These are phyloP conservation scores for Termitomyces sp. DNA, from an alignment of 768 basidiomycete species.

Conservation along the genomic window DNA sequence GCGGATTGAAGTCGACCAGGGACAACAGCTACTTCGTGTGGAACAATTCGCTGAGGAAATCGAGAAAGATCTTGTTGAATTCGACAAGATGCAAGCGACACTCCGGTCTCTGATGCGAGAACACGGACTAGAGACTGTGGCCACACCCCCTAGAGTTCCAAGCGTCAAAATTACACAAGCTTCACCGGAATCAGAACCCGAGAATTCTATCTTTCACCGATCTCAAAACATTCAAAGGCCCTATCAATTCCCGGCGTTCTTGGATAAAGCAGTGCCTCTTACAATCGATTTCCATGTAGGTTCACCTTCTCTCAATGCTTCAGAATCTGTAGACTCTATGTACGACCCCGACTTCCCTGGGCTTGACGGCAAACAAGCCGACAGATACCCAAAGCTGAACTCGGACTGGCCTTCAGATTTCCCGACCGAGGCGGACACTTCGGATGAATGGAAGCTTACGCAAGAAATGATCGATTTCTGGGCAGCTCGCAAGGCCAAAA, in stretches of 20 bases:
- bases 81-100: neutral
- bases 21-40: neutral
- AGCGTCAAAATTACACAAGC: neutral
- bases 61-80: neutral
- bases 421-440: conserved; percentile 4
- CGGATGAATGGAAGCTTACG: conserved; percentile 8
- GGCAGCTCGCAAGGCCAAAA: conserved; percentile 4
- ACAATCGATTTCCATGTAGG: neutral
- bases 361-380: conserved; percentile 1
- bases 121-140: neutral
- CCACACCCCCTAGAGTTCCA: conserved; percentile 1
- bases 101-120: neutral
- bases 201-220: neutral
- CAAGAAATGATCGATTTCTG: conserved; percentile 7
- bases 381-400: neutral
- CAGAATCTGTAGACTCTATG: conserved; percentile 1
- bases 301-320: neutral
- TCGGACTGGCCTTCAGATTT: conserved; percentile 5
- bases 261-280: conserved; percentile 3
- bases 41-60: neutral
- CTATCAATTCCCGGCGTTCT: conserved; percentile 1
- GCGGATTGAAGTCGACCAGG: neutral
- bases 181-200: neutral
- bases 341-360: conserved; percentile 6
- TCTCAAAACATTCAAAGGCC: neutral